Evolutionary conservation across 2,329 filamentous ascomycete species (phyloP).

Genomic region (Cladosporium phlei): DNA sequence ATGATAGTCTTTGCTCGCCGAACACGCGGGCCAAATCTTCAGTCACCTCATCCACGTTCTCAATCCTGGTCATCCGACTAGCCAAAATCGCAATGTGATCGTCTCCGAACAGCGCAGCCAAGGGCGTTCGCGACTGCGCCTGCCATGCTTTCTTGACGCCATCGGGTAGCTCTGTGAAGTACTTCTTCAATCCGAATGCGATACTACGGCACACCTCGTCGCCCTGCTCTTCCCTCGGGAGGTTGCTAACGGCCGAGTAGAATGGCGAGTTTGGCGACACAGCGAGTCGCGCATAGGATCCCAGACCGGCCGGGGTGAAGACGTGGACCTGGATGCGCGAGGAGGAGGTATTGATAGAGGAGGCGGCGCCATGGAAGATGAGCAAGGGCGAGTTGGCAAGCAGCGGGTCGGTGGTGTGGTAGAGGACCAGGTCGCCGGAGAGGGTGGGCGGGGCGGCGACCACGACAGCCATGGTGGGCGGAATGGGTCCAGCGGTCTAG

Average conservation of each 20-base stretch:
- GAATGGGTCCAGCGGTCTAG: not conserved
- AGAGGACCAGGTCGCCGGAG: constrained; percentile 78
- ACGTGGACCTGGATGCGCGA: constrained; percentile 94
- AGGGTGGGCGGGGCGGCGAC: constrained; percentile 67
- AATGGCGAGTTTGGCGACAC: constrained; percentile 88
- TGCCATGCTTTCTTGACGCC: constrained; percentile 63
- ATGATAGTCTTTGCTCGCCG: constrained; percentile 74
- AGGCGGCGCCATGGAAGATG: constrained; percentile 75
- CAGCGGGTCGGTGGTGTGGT: constrained; percentile 80
- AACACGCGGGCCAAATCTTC: constrained; percentile 69
- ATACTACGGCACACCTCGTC: constrained; percentile 88
- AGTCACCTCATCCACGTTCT: constrained; percentile 69
- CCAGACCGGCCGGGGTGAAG: constrained; percentile 81
- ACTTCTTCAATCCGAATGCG: constrained; percentile 89
- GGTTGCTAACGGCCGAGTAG: constrained; percentile 81
- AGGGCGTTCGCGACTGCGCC: constrained; percentile 49
- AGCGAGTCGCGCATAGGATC: constrained; percentile 84
- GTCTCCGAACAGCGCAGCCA: constrained; percentile 71
- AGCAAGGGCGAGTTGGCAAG: constrained; percentile 77
- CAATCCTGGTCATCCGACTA: constrained; percentile 75
- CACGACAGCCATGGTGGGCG: constrained; percentile 7
- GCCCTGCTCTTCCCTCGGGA: constrained; percentile 90
- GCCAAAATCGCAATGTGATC: constrained; percentile 90
- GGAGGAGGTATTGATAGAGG: constrained; percentile 81
- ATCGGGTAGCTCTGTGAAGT: constrained; percentile 81